Percentiles rank a stretch among this genome's conserved stretches.
Conservation (phyloP, 75 land plant genomes). For the Picea glauca region DNA sequence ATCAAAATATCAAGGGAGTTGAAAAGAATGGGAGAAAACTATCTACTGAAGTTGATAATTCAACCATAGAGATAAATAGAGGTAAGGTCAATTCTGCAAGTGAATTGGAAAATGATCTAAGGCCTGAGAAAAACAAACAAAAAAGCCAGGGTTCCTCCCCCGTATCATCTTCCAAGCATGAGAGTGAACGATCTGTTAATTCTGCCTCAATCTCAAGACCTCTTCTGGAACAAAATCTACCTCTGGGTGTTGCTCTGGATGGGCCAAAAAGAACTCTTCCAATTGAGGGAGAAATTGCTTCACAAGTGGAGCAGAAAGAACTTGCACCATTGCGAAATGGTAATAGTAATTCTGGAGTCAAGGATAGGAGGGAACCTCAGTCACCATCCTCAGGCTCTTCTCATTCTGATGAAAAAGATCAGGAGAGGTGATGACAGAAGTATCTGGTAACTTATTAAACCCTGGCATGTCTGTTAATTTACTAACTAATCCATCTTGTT, state of each 20-base stretch:
- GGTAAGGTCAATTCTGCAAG: neutral
- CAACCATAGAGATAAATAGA: neutral
- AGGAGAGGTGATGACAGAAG: no score
- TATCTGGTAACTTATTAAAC: no score
- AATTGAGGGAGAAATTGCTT: slow-evolving; percentile 51
- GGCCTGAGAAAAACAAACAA: slow-evolving; percentile 6
- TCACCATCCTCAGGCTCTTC: no score
- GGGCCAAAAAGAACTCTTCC: slow-evolving; percentile 91
- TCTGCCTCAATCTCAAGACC: slow-evolving; percentile 18
- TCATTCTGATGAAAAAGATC: no score
- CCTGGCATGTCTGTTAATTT: no score
- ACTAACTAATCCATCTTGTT: no score
- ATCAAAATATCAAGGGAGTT: neutral
- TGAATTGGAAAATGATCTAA: neutral
- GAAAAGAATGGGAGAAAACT: slow-evolving; percentile 1
- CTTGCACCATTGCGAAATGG: slow-evolving; percentile 22
- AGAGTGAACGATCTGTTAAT: slow-evolving; percentile 10
- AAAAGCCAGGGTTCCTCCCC: neutral
- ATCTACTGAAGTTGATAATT: neutral
- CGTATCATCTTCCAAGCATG: slow-evolving; percentile 14
- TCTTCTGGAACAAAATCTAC: slow-evolving; percentile 71
- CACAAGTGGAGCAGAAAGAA: slow-evolving; percentile 28
- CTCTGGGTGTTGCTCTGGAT: slow-evolving; percentile 91
- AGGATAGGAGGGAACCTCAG: neutral
- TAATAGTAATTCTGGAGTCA: slow-evolving; percentile 14